Base-by-base conservation (phyloP, 768 basidiomycete species). In the Tulasnella calospora region DNA sequence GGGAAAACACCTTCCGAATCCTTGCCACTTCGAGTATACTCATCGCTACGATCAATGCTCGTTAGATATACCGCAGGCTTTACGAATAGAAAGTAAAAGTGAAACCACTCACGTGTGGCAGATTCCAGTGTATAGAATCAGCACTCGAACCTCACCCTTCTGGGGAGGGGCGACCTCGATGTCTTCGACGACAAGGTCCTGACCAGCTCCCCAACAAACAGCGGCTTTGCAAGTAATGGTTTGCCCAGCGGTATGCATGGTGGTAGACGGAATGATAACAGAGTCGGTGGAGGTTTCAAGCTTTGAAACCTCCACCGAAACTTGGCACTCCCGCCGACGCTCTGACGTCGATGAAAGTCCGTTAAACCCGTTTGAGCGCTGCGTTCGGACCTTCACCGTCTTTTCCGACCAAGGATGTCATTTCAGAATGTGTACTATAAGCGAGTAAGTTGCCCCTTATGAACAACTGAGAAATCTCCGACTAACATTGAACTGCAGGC, bases 1-100 rank as follows among this genome's bases (percentile, higher is more conserved):
- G 95, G 96, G 88, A 96, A 97, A 72, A 92, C 83, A 80, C 96
- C 94, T 92, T 99, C 98, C 61, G 96, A 91, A 84, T 99, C 97
- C 85, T 93, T 93, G 78, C 96, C 96, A 83, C 94, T 96, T 83
- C 96, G 92, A 80, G 95, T 96, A 87, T 96, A 99, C 83, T 96
- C 96, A 83, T 99, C 96, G 76, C 85, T 85, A 36, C 1, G 12
- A 33, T 69, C 23, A 51, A n/a, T n/a, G 0, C 7, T 10, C 10
- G 5, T 51, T n/a, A 51, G 51, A n/a, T 21, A 41, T 44, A 15
- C 44, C 9, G 8, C 35, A 8, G 9, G 5, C 21, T 6, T 9
- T n/a, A n/a, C n/a, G 38, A 46, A 7, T 7, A 36, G 10, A 3
- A 41, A 41, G 17, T 9, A 40, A 6, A 9, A 10, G 38, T 21